These are phyloP conservation scores for Penicillium dipodomyicola DNA, from an alignment of 495 filamentous ascomycete genomes.

Conservation along the genomic window DNA sequence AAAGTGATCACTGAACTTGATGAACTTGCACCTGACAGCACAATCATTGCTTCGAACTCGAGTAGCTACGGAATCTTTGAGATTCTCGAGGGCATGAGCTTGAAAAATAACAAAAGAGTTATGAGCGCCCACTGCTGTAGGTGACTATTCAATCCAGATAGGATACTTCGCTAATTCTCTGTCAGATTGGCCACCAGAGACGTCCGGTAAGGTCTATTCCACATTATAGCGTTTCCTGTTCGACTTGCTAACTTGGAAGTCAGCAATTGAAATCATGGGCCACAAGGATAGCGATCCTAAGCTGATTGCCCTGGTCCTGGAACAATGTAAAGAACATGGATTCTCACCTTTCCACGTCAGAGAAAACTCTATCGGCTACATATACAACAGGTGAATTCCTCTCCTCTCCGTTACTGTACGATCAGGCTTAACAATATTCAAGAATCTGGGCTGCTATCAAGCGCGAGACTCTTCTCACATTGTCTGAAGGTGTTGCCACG, in stretches of 20 bases:
- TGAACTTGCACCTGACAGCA: constrained; percentile 20
- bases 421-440: background rate
- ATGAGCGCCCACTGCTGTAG: constrained; percentile 39
- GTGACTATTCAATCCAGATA: constrained; percentile 5
- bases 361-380: constrained; percentile 36
- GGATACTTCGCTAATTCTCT: background rate
- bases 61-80: constrained; percentile 39
- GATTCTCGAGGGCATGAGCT: constrained; percentile 29
- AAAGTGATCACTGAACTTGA: constrained; percentile 33
- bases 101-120: constrained; percentile 25
- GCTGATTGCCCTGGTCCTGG: constrained; percentile 27
- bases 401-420: background rate
- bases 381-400: constrained; percentile 36
- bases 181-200: constrained; percentile 43
- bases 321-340: constrained; percentile 30
- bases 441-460: constrained; percentile 47
- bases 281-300: constrained; percentile 25
- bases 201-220: constrained; percentile 23
- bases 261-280: constrained; percentile 45
- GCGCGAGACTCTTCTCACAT: constrained; percentile 33
- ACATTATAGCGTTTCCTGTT: background rate
- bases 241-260: background rate
- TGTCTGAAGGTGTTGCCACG: constrained; percentile 34
- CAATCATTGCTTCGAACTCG: constrained; percentile 42
- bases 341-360: constrained; percentile 40